A percentile compares a stretch with the other conserved stretches of the same genome.
phyloP scores from a whole-genome alignment of 2,329 filamentous ascomycete genomes.

The Rutstroemia sydowiana region DNA sequence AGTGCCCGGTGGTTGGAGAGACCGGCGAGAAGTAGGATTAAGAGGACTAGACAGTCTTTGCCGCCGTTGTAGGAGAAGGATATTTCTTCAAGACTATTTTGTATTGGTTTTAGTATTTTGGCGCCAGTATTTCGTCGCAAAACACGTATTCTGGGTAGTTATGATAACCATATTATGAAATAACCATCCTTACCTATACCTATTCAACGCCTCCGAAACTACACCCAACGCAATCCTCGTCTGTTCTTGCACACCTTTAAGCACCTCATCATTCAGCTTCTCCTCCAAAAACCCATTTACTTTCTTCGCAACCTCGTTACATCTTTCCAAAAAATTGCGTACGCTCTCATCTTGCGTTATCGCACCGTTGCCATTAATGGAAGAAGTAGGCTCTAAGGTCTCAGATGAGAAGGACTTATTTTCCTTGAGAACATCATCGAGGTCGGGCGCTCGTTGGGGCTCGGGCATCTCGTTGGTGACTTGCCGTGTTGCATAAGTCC shows the following conservation, averaged over 20 bases:
- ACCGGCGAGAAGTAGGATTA: conserved; percentile 69
- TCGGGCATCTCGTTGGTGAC: background rate
- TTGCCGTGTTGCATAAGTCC: background rate
- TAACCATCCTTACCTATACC: conserved; percentile 54
- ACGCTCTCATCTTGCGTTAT: background rate
- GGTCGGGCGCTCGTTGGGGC: background rate
- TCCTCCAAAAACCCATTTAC: conserved; percentile 27
- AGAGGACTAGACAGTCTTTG: conserved; percentile 91
- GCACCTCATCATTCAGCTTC: conserved; percentile 18
- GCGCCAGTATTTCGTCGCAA: background rate
- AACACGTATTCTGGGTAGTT: no score
- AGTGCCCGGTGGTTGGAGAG: conserved; percentile 61
- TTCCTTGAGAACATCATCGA: background rate
- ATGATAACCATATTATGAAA: background rate
- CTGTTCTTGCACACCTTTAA: conserved; percentile 56
- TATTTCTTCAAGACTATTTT: conserved; percentile 61
- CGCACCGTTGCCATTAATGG: background rate
- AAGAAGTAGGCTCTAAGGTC: no score
- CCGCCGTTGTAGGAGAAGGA: conserved; percentile 95
- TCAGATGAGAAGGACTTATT: background rate
- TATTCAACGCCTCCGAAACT: conserved; percentile 65
- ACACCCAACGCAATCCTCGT: conserved; percentile 65
- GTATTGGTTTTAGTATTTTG: background rate
- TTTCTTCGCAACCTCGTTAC: conserved; percentile 19
- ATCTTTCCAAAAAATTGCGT: conserved; percentile 12